Evolutionary conservation across 129 eudicot species (phyloP).

Genomic region (Ambrosia artemisiifolia): DNA sequence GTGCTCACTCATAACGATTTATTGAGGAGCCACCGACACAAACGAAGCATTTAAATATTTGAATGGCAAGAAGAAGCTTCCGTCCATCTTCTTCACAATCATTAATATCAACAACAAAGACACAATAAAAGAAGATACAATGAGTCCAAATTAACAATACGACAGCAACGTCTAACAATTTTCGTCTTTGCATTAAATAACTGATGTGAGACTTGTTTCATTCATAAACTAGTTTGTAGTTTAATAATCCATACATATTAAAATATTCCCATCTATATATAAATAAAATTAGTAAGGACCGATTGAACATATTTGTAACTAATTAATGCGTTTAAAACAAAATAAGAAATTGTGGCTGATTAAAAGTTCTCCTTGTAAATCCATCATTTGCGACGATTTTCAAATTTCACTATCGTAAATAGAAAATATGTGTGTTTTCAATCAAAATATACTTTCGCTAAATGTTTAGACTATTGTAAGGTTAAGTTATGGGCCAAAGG

Average conservation of each 20-base stretch:
- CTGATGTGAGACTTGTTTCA: conserved; percentile 1
- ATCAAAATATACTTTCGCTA: no score
- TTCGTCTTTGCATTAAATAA: conserved; percentile 25
- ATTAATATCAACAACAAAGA: conserved; percentile 24
- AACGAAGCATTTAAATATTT: conserved; percentile 1
- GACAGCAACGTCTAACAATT: conserved; percentile 30
- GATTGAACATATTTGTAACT: background rate
- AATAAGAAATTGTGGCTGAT: no score
- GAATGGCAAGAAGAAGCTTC: conserved; percentile 5
- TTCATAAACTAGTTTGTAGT: conserved; percentile 6
- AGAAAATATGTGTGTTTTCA: no score
- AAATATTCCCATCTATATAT: background rate
- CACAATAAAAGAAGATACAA: conserved; percentile 18
- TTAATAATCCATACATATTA: conserved; percentile 11
- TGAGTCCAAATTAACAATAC: conserved; percentile 20
- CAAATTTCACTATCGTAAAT: no score
- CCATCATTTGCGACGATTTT: no score
- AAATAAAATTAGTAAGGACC: background rate
- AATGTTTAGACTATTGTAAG: no score
- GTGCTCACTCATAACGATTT: background rate
- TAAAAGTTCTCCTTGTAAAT: no score
- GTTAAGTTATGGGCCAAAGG: no score
- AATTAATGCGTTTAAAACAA: background rate
- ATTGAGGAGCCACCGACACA: conserved; percentile 24
- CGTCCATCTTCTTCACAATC: conserved; percentile 19